Conservation (phyloP, 257 asterid genomes). For the Parsonsia alboflavescens region DNA sequence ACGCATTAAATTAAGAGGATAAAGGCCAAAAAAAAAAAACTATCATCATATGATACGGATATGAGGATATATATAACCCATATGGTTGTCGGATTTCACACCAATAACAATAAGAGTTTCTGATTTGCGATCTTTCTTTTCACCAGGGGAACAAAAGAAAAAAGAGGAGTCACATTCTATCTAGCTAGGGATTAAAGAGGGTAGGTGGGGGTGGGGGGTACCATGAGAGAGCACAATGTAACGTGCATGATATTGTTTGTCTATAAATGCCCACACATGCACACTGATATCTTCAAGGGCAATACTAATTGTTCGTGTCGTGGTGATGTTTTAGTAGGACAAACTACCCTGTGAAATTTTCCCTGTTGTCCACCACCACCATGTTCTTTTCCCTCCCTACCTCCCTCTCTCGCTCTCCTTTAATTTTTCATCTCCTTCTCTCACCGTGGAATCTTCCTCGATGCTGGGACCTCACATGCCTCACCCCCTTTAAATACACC, state of each 20-base stretch:
- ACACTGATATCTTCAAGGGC: slow-evolving; percentile 11
- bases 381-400: background rate
- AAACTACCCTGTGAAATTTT: slow-evolving; percentile 9
- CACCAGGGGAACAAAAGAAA: background rate
- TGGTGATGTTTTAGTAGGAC: slow-evolving; percentile 15
- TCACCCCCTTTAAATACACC: slow-evolving; percentile 17
- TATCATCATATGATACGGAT: slow-evolving; percentile 1
- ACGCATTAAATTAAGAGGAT: background rate
- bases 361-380: slow-evolving; percentile 24
- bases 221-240: background rate
- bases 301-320: background rate
- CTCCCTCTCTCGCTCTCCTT: background rate
- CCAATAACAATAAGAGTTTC: background rate
- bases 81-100: slow-evolving; percentile 9
- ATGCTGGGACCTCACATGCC: slow-evolving; percentile 47
- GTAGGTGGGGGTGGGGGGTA: background rate
- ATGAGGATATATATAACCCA: background rate
- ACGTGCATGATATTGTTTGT: slow-evolving; percentile 14
- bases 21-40: background rate
- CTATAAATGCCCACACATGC: slow-evolving; percentile 13
- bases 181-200: background rate
- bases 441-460: slow-evolving; percentile 43
- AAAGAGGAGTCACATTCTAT: no score
- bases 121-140: slow-evolving; percentile 4
- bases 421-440: background rate